These are phyloP conservation scores for Mucor ambiguus DNA, from an alignment of 371 early-diverging fungal species.

Conservation along the genomic window DNA sequence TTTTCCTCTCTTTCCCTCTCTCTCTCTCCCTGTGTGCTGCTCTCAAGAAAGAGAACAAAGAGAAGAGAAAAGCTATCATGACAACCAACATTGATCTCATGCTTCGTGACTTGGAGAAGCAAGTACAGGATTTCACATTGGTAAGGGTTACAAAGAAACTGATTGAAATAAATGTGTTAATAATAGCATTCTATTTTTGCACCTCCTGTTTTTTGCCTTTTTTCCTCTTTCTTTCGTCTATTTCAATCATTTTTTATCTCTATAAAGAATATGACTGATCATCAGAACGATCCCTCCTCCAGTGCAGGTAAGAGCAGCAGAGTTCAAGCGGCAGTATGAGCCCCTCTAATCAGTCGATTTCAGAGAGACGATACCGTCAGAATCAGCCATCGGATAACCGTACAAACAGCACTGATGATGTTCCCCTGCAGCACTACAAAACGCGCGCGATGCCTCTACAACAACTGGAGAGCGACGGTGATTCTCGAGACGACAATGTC, in stretches of 20 bases:
- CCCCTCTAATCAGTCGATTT: neutral
- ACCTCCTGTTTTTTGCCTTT: slow-evolving; percentile 3
- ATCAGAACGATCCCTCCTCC: neutral
- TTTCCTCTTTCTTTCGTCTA: neutral
- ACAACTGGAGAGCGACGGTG: slow-evolving; percentile 11
- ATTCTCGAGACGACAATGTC: slow-evolving; percentile 36
- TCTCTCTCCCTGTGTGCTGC: neutral
- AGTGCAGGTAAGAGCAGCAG: neutral
- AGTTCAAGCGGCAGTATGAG: neutral
- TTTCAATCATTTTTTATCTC: neutral
- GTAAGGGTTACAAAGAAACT: slow-evolving; percentile 22
- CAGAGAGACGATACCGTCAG: slow-evolving; percentile 13
- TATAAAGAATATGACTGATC: slow-evolving; percentile 6
- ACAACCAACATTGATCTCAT: slow-evolving; percentile 32
- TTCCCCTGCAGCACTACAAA: slow-evolving; percentile 25
- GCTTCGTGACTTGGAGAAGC: slow-evolving; percentile 44
- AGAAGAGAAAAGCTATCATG: slow-evolving; percentile 15
- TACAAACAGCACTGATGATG: slow-evolving; percentile 16
- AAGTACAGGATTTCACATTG: slow-evolving; percentile 46
- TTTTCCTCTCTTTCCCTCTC: neutral
- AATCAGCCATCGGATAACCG: neutral
- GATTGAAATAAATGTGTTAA: neutral
- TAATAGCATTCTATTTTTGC: slow-evolving; percentile 9
- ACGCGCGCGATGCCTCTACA: slow-evolving; percentile 16
- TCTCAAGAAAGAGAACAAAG: neutral